Evolutionary conservation across 208 protist genomes (phyloP), one percentile per base, ranked within the genome.

Genomic region (Wallacemonas rigidus): DNA sequence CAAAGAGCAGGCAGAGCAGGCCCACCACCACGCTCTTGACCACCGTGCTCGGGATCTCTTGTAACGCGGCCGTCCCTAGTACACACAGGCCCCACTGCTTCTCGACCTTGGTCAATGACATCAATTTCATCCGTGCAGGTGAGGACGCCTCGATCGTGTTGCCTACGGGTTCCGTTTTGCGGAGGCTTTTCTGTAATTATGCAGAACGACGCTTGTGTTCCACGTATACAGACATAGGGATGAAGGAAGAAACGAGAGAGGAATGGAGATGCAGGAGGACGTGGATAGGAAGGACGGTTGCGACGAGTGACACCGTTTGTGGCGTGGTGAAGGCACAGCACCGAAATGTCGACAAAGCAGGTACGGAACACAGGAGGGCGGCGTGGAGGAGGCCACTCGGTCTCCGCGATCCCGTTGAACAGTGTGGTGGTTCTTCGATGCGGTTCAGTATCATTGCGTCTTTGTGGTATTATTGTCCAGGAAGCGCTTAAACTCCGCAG

Each of bases 21-120:
- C 12, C 43, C 36, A 65, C 0, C 12, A n/a, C 43, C 7, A 1
- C 60, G n/a, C 9, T 3, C 40, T 65, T 65, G 14, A 51, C 40
- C 2, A 35, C 60, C 12, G 17, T 62, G 43, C 43, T 65, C 40
- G 76, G 50, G n/a, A 87, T 72, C 76, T 89, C 81, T 57, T 89
- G 85, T 6, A 87, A 69, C n/a, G 86, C 63, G 1, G 72, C 70
- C 1, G 81, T 70, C 8, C 53, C 65, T 6, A 73, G 11, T 15
- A 89, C 72, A 6, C 85, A 53, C 15, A 77, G 40, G 38, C 71
- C 50, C 11, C 81, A 78, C 53, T 77, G 70, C 43, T 73, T 62
- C 60, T 87, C 73, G 8, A 60, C 61, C 1, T 63, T 15, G 8
- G 57, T 75, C 17, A 85, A 63, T 7, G 58, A 26, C 36, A 65